Evolutionary conservation across 129 eudicot genomes (phyloP).

Genomic region (Erigeron canadensis): DNA sequence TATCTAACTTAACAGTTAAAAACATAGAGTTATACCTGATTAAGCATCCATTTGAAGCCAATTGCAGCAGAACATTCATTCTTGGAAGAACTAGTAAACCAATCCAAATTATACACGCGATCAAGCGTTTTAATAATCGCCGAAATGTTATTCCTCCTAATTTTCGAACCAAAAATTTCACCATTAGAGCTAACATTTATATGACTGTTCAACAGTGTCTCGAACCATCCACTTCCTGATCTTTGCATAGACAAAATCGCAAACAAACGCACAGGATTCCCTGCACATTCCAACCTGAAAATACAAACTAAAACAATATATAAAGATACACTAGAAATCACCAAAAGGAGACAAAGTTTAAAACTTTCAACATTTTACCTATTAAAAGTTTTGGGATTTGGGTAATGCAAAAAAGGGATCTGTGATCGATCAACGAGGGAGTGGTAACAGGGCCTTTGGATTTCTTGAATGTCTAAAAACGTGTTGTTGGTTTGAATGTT

Average conservation of each 20-base stretch:
- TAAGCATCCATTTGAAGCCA: slow-evolving; percentile 97
- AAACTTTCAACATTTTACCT: slow-evolving; percentile 38
- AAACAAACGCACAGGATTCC: slow-evolving; percentile 75
- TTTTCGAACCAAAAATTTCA: slow-evolving; percentile 62
- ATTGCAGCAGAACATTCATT: slow-evolving; percentile 84
- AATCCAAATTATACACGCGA: slow-evolving; percentile 75
- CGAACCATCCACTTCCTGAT: slow-evolving; percentile 96
- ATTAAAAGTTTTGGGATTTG: slow-evolving; percentile 64
- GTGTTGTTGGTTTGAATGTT: slow-evolving; percentile 27
- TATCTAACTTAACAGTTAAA: background rate
- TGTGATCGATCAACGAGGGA: slow-evolving; percentile 30
- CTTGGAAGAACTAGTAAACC: slow-evolving; percentile 81
- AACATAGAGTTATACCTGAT: slow-evolving; percentile 50
- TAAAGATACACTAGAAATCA: slow-evolving; percentile 8
- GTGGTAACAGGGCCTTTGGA: slow-evolving; percentile 35
- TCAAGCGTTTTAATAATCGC: slow-evolving; percentile 59
- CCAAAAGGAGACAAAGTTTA: background rate
- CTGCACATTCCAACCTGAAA: slow-evolving; percentile 67
- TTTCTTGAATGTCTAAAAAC: slow-evolving; percentile 31
- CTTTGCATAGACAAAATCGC: slow-evolving; percentile 80
- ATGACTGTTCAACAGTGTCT: slow-evolving; percentile 81
- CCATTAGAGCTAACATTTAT: slow-evolving; percentile 79
- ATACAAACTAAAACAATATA: background rate
- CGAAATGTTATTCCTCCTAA: slow-evolving; percentile 57
- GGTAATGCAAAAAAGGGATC: slow-evolving; percentile 66